These are phyloP conservation scores for Syncephalastrum contaminatum DNA, from an alignment of 371 early-diverging fungal species.

Conservation along the genomic window DNA sequence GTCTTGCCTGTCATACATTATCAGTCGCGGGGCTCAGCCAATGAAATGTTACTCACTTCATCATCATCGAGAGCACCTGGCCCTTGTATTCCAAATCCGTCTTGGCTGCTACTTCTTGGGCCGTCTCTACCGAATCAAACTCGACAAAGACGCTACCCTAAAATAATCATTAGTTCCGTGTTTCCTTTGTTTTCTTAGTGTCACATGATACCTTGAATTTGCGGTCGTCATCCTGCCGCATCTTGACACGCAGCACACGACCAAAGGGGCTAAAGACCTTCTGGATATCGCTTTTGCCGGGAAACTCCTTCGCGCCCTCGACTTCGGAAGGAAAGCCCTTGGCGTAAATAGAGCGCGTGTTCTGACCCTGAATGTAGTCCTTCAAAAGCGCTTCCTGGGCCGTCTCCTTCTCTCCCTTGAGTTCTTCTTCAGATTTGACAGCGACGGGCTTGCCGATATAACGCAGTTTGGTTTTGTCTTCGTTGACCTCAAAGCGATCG, in stretches of 20 bases:
- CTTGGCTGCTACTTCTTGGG: conserved; percentile 19
- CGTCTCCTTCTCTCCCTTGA: conserved; percentile 12
- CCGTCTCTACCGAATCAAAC: conserved; percentile 34
- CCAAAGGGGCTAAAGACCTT: conserved; percentile 36
- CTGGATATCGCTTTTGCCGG: conserved; percentile 22
- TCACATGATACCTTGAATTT: conserved; percentile 23
- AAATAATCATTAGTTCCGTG: not conserved
- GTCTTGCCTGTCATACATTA: conserved; percentile 18
- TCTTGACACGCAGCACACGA: conserved; percentile 33
- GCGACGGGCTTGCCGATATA: not conserved
- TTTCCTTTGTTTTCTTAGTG: not conserved
- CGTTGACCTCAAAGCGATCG: conserved; percentile 31
- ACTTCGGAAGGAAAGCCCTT: conserved; percentile 11
- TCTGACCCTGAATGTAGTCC: conserved; percentile 19
- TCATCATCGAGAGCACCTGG: conserved; percentile 25
- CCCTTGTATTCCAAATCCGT: conserved; percentile 17
- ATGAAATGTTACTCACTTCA: conserved; percentile 20
- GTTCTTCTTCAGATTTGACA: conserved; percentile 9
- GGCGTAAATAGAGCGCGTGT: conserved; percentile 40
- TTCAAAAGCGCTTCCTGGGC: conserved; percentile 5
- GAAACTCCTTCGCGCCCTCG: conserved; percentile 9
- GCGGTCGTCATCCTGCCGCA: conserved; percentile 33
- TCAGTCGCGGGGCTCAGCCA: too few relatives aligned
- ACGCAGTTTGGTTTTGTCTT: conserved; percentile 42
- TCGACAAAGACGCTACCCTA: conserved; percentile 51